Evolutionary conservation across 1,284 basidiomycete genomes (phyloP), one percentile per base, ranked within the genome.

Genomic region (Mycena sp.): DNA sequence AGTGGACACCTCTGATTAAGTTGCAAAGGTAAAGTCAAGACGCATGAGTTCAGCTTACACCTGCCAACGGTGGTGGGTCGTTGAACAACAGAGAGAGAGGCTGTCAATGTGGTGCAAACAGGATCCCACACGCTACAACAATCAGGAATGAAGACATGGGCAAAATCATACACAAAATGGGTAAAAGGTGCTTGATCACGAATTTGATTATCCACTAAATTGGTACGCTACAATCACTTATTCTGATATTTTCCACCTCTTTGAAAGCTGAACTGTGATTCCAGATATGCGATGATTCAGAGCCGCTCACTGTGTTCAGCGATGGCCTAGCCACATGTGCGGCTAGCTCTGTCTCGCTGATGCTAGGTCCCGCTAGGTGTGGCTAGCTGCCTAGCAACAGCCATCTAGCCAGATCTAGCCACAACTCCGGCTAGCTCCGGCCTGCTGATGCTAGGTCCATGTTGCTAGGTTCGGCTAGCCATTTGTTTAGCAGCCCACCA

Each of bases 21-120:
- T 58, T n/a, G 12, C n/a, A 6, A 58, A 58, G 12, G 48, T 58
- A 50, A 58, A 26, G 38, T 16, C 3, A 58, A 58, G 17, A 51
- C 50, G 56, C 2, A 10, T 4, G 56, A 58, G 21, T 44, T 25
- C 29, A 1, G 41, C 4, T 28, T 58, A 17, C 37, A 58, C 19
- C 38, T 50, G 16, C 38, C 56, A 6, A 1, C 1, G 1, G 46
- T 50, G 1, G 6, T 12, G 1, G 46, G 46, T 0, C 26, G 56
- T 4, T 26, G 56, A 1, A 14, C 11, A 21, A 58, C 56, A 2
- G 56, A 58, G 16, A 10, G 14, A 4, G 21, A 40, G 28, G 14
- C 38, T 9, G 28, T 32, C 2, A 46, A 58, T 19, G 12, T 58
- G 1, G 9, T 58, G 1, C n/a, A 35, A 7, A 43, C 21, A 2